Base-by-base conservation (phyloP, 2,329 filamentous ascomycete genomes). In the Ophiostoma ips region DNA sequence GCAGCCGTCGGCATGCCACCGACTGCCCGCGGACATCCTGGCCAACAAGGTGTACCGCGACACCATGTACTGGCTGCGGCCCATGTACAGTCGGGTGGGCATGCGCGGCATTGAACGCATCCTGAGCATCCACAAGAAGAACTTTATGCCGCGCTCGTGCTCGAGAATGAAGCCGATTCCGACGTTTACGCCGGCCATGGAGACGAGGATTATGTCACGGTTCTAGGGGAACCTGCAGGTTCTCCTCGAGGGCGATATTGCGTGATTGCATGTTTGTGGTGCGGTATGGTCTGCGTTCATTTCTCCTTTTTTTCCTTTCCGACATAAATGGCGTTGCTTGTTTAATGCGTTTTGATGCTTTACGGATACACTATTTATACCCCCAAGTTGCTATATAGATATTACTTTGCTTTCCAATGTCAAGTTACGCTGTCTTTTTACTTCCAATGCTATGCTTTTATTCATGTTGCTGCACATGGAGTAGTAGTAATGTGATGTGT, bases 1-100 rank as follows among this genome's bases (percentile, higher is more conserved):
- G 11, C 28, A n/a, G 11, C 2, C 21, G 3, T 12, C 28, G 1
- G 9, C 40, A 2, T 44, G 34, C 40, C 15, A 48, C 33, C 19
- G 18, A 5, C 21, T 15, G 10, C 50, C 50, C 1, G 28, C 38
- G 13, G 50, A 51, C n/a, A 37, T 48, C 8, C 24, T 51, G 3
- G 50, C 50, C 5, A 21, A 28, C 30, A 52, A 52, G 28, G 28
- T 52, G 0, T 52, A 49, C 18, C 24, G 46, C 2, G 46, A 52
- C 34, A 40, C 28, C 15, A 4, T 15, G 9, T 37, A 46, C 34
- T 52, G 46, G 50, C 46, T 52, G 34, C 46, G 34, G 40, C 41
- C 34, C 0, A 9, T 34, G 34, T 40, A 40, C 31, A 13, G 16
- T 11, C 13, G 12, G 13, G 6, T 21, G 3, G 50, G 50, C 18